Percentiles rank a stretch among this genome's conserved stretches.
These are phyloP conservation scores for Akanthomyces lecanii DNA, from an alignment of 2,329 filamentous ascomycete genomes.

Conservation along the genomic window DNA sequence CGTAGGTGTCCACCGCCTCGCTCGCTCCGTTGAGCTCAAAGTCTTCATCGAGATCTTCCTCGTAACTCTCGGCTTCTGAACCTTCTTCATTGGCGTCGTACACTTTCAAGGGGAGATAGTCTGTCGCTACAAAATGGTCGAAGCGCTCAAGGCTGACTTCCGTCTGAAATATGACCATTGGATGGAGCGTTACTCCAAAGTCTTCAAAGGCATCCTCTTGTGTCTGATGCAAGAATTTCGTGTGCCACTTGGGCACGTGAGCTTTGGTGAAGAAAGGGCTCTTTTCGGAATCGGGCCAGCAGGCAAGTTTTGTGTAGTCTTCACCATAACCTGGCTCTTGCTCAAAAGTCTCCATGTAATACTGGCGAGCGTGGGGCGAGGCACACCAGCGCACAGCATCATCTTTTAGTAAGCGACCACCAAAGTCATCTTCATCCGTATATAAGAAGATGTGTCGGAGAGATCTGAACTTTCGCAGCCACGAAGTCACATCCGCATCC, in stretches of 20 bases:
- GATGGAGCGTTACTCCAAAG: conserved; percentile 24
- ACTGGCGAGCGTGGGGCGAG: conserved; percentile 27
- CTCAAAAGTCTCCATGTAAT: conserved; percentile 27
- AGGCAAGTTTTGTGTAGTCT: conserved; percentile 25
- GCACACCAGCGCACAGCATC: conserved; percentile 29
- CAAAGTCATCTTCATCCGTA: conserved; percentile 3
- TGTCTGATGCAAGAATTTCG: neutral
- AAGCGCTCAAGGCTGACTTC: conserved; percentile 20
- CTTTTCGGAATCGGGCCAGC: conserved; percentile 32
- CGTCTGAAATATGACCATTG: conserved; percentile 30
- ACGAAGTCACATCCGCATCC: conserved; percentile 10
- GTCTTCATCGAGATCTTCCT: conserved; percentile 20
- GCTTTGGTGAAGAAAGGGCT: conserved; percentile 28
- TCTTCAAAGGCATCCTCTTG: conserved; percentile 9
- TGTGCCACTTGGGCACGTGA: conserved; percentile 21
- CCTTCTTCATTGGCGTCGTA: conserved; percentile 13
- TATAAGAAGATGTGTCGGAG: conserved; percentile 28
- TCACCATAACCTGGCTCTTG: conserved; percentile 24
- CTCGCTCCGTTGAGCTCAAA: conserved; percentile 16
- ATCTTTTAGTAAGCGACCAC: conserved; percentile 5
- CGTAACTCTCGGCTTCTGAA: neutral
- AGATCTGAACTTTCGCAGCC: neutral
- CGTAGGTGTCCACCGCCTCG: conserved; percentile 29
- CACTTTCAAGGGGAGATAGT: conserved; percentile 9
- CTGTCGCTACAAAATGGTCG: conserved; percentile 18